Conservation (phyloP, 2,329 filamentous ascomycete species). For the Aspergillus alliaceus region DNA sequence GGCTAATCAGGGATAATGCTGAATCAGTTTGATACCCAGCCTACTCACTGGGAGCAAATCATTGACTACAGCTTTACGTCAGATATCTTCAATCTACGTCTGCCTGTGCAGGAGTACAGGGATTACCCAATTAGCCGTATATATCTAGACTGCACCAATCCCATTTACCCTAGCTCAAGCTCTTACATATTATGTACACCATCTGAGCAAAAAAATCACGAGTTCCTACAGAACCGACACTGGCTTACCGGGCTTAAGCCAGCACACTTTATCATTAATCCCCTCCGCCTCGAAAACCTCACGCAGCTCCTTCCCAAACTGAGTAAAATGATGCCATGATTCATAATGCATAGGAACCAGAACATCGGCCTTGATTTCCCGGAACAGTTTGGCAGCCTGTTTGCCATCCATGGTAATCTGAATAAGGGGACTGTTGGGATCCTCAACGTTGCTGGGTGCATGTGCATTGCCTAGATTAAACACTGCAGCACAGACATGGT, state of each 20-base stretch:
- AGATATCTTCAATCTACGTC: too few species aligned
- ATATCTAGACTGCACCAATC: too few species aligned
- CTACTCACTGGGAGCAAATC: too few species aligned
- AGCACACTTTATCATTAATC: slow-evolving; percentile 34
- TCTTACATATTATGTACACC: too few species aligned
- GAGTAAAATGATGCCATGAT: slow-evolving; percentile 47
- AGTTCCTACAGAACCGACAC: too few species aligned
- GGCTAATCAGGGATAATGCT: too few species aligned
- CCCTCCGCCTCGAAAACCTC: slow-evolving; percentile 36
- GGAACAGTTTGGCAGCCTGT: slow-evolving; percentile 41
- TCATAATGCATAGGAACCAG: slow-evolving; percentile 52
- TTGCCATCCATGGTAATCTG: slow-evolving; percentile 49
- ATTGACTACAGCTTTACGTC: too few species aligned
- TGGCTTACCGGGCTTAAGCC: slow-evolving; percentile 32
- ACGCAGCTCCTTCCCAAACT: slow-evolving; percentile 32
- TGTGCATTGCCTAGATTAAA: slow-evolving; percentile 42
- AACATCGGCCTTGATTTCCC: slow-evolving; percentile 41
- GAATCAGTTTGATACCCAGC: too few species aligned
- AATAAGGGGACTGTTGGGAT: slow-evolving; percentile 27
- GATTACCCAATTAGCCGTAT: too few species aligned
- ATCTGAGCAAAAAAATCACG: too few species aligned
- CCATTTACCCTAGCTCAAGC: too few species aligned
- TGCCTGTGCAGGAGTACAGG: too few species aligned
- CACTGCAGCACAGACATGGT: slow-evolving; percentile 40
- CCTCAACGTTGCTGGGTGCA: slow-evolving; percentile 26